Base-by-base conservation (phyloP, 2,329 filamentous ascomycete species). In the Rhynchosporium secalis region DNA sequence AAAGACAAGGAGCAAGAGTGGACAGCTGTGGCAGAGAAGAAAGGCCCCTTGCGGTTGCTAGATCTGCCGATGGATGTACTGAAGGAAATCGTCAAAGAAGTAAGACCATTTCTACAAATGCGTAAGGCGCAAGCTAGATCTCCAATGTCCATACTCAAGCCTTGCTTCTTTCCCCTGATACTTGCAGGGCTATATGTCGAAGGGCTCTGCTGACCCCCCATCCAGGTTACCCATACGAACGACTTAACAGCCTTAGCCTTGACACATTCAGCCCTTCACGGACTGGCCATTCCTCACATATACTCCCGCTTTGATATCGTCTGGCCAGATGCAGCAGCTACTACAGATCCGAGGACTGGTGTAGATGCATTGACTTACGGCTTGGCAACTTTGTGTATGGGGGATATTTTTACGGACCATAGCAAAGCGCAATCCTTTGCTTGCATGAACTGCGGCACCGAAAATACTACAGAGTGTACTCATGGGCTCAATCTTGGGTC, bases 221-320 rank as follows among this genome's bases (percentile, higher is more conserved):
- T 60, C 58, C 71, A 92, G 89, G 83, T 93, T 59, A 90, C 87
- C 3, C 87, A 92, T 72, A 92, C 89, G 4, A 94, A 92, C 74
- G 91, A 95, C 74, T 80, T 95, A 64, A 91, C 89, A 0, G 86
- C 90, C 13, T 81, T 95, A 46, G 90, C 90, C 13, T 80, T 92
- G 63, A 89, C 90, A 48, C 90, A 92, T 76, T 92, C 90, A 13
- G 86, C 87, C 33, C 82, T 96, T 12, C 89, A 95, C 76, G 81
- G 82, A 48, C 82, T 95, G 60, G 85, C 89, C 0, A 86, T 91
- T 29, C 90, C 91, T 20, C 86, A 88, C 70, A 92, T 95, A 67
- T 95, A 95, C 77, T 89, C 89, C 20, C 85, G 89, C 64, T 95
- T 95, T 75, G 91, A 95, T 72, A 95, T 95, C 66, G 89, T 94